Evolutionary conservation across 306 rosid species (phyloP), one percentile per base, ranked within the genome.

Genomic region (Dalbergia cultrata): DNA sequence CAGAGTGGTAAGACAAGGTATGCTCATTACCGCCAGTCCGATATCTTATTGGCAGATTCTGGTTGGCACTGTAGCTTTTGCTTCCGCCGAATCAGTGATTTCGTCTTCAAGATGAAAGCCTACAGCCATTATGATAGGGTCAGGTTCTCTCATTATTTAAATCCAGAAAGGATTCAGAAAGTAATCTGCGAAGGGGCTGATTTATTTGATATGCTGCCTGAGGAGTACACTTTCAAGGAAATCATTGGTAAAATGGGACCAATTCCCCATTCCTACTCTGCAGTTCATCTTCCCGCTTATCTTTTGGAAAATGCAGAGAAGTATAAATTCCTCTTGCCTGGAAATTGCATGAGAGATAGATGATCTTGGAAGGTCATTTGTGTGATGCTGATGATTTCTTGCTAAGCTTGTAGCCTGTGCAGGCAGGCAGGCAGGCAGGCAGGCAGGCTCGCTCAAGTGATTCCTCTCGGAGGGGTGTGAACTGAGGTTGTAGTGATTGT

Each of bases 1-100:
- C 84, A 86, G 78, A 61, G 74, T 9, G 94, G 93, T 1, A 88
- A 85, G 88, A 95, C 99, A 54, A 90, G 88, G 81, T 95, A 95
- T 79, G 98, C 95, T 0, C 99, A 95, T 82, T 95, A 86, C 72
- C 93, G 98, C 47, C 99, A 93, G 77, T 88, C 99, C n/a, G 97
- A 95, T 54, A 86, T 67, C 77, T 70, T 95, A 57, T 83, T 95
- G 85, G 99, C 98, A 1, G 99, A 95, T 86, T 84, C 99, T 45
- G 99, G 99, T 4, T 95, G 99, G 99, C 99, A 95, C 82, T 95
- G 99, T 78, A 95, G 99, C 94, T 95, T 95, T 79, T 95, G 99
- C 91, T 95, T 95, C 76, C 97, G 97, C 19, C 85, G 82, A 8
- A 93, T 95, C 81, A 90, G 88, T 2, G 99, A 95, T 76, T 95